Evolutionary conservation across 805 yeast genomes (phyloP).

Genomic region (Pachysolen tannophilus): DNA sequence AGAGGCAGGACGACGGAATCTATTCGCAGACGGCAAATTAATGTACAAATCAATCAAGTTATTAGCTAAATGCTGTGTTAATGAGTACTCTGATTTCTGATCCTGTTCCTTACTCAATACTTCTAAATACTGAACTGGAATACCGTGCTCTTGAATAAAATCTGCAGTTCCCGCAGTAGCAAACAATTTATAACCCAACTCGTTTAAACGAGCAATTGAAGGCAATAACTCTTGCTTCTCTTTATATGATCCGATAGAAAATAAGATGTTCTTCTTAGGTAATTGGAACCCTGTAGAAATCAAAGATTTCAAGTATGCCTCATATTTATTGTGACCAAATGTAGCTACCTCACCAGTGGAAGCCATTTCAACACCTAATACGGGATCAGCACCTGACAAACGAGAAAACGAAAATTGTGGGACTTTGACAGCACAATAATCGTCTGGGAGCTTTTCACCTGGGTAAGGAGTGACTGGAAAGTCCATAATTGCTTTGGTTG

Average conservation of each 20-base stretch:
- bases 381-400: conserved; percentile 96
- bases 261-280: conserved; percentile 89
- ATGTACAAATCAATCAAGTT: conserved; percentile 93
- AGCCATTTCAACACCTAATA: conserved; percentile 98
- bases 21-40: conserved; percentile 92
- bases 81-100: conserved; percentile 88
- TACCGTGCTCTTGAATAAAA: conserved; percentile 88
- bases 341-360: conserved; percentile 99
- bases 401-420: conserved; percentile 98
- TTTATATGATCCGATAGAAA: conserved; percentile 94
- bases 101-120: conserved; percentile 63
- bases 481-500: conserved; percentile 92
- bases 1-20: conserved; percentile 98
- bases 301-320: conserved; percentile 92
- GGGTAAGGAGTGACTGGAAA: conserved; percentile 87
- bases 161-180: conserved; percentile 99
- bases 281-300: conserved; percentile 91
- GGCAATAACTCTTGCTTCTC: conserved; percentile 94
- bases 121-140: conserved; percentile 94
- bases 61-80: conserved; percentile 94
- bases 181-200: conserved; percentile 82
- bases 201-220: conserved; percentile 68
- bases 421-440: conserved; percentile 92
- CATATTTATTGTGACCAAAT: conserved; percentile 92
- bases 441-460: conserved; percentile 77